Evolutionary conservation across 768 basidiomycete species (phyloP).

Genomic region (Podaxis mareebaensis): DNA sequence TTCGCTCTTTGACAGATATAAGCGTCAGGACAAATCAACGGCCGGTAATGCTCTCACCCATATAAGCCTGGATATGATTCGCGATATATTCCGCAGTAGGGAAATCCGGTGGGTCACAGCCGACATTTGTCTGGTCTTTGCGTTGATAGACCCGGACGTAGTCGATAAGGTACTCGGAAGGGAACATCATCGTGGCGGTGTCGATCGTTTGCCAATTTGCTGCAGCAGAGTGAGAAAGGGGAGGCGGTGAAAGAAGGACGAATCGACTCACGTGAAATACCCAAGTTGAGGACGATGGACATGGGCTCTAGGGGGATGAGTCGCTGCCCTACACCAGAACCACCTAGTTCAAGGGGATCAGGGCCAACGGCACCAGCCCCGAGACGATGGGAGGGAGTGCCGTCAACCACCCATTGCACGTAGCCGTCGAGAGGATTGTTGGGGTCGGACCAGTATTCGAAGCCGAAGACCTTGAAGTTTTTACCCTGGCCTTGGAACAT

Average conservation of each 20-base stretch:
- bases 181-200: constrained; percentile 60
- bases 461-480: constrained; percentile 42
- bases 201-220: constrained; percentile 70
- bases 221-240: constrained; percentile 19
- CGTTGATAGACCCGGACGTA: constrained; percentile 84
- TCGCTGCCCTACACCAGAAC: constrained; percentile 58
- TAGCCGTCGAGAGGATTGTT: constrained; percentile 53
- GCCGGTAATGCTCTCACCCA: constrained; percentile 40
- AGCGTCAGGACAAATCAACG: constrained; percentile 1
- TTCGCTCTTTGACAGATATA: constrained; percentile 33
- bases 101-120: constrained; percentile 63
- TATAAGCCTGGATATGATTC: constrained; percentile 56
- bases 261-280: constrained; percentile 52
- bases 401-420: constrained; percentile 76
- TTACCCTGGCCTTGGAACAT: constrained; percentile 59
- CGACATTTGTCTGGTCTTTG: constrained; percentile 54
- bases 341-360: constrained; percentile 33
- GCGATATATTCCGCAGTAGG: constrained; percentile 70
- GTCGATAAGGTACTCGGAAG: constrained; percentile 69
- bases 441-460: constrained; percentile 75
- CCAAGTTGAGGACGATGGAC: constrained; percentile 63
- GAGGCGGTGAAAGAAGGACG: neutral
- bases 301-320: constrained; percentile 59
- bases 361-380: constrained; percentile 52
- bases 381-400: constrained; percentile 48